phyloP scores from a whole-genome alignment of 73 alveolate genomes.

The Tetrahymena elliotti region DNA sequence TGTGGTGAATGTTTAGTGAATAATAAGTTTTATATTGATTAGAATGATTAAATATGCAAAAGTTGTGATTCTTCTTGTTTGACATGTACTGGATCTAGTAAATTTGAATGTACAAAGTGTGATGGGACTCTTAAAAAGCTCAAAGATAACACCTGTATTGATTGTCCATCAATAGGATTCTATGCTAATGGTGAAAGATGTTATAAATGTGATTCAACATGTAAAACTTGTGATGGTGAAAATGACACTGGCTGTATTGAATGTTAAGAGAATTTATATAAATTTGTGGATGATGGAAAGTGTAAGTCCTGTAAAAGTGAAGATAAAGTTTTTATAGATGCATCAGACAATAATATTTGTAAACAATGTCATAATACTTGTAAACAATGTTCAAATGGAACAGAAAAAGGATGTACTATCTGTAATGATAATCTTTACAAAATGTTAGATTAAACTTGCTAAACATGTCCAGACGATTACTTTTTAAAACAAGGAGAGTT shows the following conservation, averaged over 20 bases:
- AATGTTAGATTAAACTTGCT: background rate
- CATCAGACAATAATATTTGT: background rate
- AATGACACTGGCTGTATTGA: background rate
- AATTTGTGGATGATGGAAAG: background rate
- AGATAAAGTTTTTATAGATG: background rate
- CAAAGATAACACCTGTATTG: background rate
- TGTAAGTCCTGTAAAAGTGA: background rate
- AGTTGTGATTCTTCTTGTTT: background rate
- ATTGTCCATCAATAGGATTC: background rate
- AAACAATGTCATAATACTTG: background rate
- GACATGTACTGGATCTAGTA: background rate
- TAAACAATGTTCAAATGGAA: background rate
- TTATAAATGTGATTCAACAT: background rate
- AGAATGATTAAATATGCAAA: background rate
- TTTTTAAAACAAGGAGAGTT: background rate
- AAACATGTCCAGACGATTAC: background rate
- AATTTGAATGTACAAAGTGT: background rate
- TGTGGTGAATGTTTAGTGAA: background rate
- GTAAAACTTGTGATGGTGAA: background rate
- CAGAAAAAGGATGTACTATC: background rate
- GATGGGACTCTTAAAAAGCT: background rate
- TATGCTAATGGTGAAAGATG: background rate
- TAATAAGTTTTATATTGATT: background rate
- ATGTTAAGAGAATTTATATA: background rate
- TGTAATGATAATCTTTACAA: background rate